Evolutionary conservation across 2,329 filamentous ascomycete genomes (phyloP), one percentile per base, ranked within the genome.

Genomic region (Phialophora tarda): DNA sequence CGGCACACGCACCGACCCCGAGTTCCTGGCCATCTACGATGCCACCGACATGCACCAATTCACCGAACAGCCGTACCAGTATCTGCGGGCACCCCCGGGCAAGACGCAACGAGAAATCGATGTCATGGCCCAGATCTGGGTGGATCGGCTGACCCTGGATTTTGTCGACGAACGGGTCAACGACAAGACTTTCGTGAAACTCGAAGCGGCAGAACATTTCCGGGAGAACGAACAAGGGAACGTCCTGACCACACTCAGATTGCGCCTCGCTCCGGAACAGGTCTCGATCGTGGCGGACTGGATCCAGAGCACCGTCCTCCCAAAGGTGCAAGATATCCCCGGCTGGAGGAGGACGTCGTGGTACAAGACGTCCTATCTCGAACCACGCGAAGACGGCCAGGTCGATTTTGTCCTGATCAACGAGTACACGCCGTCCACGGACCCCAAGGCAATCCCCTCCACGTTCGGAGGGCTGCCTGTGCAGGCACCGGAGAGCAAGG

Each of bases 281-380:
- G 30, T 59, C 6, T 48, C 44, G 21, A 34, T 6, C 14, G 38
- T 54, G 2, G 48, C 7, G 24, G 34, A 54, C 21, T 64, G 62
- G 62, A 59, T 64, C 28, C 30, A 60, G 48, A 55, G 26, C 21
- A 47, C 56, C 4, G 56, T 60, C 14, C 48, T 64, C n/a, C 38
- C 62, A n/a, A 55, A 32, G 14, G 56, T 95, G 64, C 81, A 88
- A 68, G 89, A 89, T 73, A 85, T 93, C 0, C 89, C 91, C 0
- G 92, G 92, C 4, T 96, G 91, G 91, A 79, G 91, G 66, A 87
- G 92, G 47, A 89, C 89, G 17, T 84, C 92, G 47, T 80, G 89
- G 50, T 93, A 89, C 78, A 84, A 86, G 65, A 90, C 89, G 3
- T 88, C 88, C 0, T 82, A 82, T 38, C 81, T 92, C 2, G 87